Evolutionary conservation across 768 basidiomycete species (phyloP).

Genomic region (Leccinellum albellum): DNA sequence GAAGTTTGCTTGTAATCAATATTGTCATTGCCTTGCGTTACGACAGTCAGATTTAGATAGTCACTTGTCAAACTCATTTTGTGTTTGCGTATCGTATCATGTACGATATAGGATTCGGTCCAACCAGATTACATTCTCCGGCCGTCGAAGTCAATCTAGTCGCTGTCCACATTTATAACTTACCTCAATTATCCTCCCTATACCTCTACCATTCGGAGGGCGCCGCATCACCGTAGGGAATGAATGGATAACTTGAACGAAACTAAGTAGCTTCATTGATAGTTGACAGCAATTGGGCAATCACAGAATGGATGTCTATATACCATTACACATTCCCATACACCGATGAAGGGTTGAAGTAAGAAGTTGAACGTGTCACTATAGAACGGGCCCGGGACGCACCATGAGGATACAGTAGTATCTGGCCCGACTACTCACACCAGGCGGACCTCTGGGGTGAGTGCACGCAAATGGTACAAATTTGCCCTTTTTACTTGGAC

Average conservation of each 20-base stretch:
- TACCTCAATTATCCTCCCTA: not conserved
- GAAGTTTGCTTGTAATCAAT: constrained; percentile 13
- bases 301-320: constrained; percentile 66
- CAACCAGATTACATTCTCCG: not conserved
- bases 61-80: not conserved
- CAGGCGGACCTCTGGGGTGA: no score
- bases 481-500: constrained; percentile 80
- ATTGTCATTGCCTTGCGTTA: not conserved
- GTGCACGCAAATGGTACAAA: constrained; percentile 96
- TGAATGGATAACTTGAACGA: not conserved
- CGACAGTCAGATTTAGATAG: not conserved
- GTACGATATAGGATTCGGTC: not conserved
- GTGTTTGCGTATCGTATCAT: not conserved
- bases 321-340: constrained; percentile 70
- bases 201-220: not conserved
- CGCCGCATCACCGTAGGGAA: not conserved
- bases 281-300: no score
- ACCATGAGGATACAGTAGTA: constrained; percentile 51
- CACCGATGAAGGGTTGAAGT: constrained; percentile 42
- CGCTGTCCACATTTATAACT: not conserved
- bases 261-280: no score
- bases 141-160: not conserved
- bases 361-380: not conserved
- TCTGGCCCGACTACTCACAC: constrained; percentile 70
- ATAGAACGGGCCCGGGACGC: constrained; percentile 37